Percentiles rank a stretch among this genome's conserved stretches.
Conservation (phyloP, 2,329 filamentous ascomycete species). For the Ophiostoma montium region DNA sequence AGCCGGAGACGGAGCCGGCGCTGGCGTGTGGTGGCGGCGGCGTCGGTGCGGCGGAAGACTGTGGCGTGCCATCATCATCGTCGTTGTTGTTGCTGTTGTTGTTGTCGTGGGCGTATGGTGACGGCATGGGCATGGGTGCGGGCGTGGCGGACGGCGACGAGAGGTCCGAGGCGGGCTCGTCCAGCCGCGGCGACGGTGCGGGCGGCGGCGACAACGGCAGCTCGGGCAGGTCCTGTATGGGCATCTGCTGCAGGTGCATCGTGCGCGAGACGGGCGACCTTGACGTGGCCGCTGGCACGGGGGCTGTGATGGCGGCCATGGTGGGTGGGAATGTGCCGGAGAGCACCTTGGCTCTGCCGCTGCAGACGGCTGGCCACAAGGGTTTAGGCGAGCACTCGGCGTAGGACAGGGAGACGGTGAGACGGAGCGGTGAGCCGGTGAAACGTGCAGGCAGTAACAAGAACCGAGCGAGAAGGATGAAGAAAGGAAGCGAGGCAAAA, state of each 20-base stretch:
- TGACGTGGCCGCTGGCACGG: slow-evolving; percentile 16
- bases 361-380: too few relatives aligned
- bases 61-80: slow-evolving; percentile 18
- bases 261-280: slow-evolving; percentile 18
- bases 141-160: slow-evolving; percentile 1
- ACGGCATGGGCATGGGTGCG: slow-evolving; percentile 1
- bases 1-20: slow-evolving; percentile 27
- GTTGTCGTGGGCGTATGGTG: too few relatives aligned
- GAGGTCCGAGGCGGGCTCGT: slow-evolving; percentile 10
- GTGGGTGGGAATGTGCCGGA: slow-evolving; percentile 1
- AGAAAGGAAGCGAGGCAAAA: too few relatives aligned
- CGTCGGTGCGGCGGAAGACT: slow-evolving; percentile 22
- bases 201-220: background rate
- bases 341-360: too few relatives aligned
- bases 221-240: slow-evolving; percentile 16
- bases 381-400: too few relatives aligned
- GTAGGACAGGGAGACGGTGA: too few relatives aligned
- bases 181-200: slow-evolving; percentile 26
- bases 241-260: slow-evolving; percentile 23
- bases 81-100: background rate
- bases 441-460: too few relatives aligned
- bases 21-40: slow-evolving; percentile 27
- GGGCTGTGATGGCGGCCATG: slow-evolving; percentile 21
- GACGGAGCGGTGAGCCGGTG: too few relatives aligned
- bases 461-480: too few relatives aligned